phyloP scores from a whole-genome alignment of 1,139 yeast species.

The Blastobotrys illinoisensis region DNA sequence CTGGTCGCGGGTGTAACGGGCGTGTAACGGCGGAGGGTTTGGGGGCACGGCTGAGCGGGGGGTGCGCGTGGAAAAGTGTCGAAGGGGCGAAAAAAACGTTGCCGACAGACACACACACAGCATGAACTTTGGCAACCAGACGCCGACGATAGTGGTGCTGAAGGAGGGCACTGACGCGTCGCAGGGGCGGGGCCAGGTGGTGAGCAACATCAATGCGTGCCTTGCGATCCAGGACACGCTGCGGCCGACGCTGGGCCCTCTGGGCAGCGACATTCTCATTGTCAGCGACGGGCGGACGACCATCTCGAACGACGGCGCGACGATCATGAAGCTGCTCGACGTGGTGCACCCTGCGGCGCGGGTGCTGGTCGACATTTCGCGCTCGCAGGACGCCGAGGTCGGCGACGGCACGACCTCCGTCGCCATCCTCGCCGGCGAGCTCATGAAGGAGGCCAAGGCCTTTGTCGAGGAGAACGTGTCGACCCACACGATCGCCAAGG shows the following conservation, averaged over 20 bases:
- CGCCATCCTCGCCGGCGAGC: constrained; percentile 89
- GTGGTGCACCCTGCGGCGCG: constrained; percentile 98
- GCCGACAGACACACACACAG: neutral
- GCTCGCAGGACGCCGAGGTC: constrained; percentile 97
- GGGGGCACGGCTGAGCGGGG: neutral
- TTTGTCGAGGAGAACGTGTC: constrained; percentile 96
- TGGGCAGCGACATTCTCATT: constrained; percentile 90
- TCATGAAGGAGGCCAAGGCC: constrained; percentile 80
- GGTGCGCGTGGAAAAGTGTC: constrained; percentile 3
- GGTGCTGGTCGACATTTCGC: constrained; percentile 87
- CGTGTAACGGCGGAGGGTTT: too few species aligned
- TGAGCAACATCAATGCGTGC: constrained; percentile 94
- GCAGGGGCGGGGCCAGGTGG: constrained; percentile 93
- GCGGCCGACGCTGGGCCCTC: constrained; percentile 92
- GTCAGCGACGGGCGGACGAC: constrained; percentile 86
- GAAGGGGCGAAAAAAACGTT: neutral
- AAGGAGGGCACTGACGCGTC: constrained; percentile 97
- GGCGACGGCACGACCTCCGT: constrained; percentile 99
- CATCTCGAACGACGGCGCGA: constrained; percentile 97
- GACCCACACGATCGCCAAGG: constrained; percentile 81
- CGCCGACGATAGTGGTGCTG: constrained; percentile 94
- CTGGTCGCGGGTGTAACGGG: too few species aligned
- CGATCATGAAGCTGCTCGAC: constrained; percentile 83
- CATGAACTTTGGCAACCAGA: constrained; percentile 87
- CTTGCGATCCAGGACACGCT: constrained; percentile 93